phyloP scores from a whole-genome alignment of 805 yeast species.

The Candida lessepsii region DNA sequence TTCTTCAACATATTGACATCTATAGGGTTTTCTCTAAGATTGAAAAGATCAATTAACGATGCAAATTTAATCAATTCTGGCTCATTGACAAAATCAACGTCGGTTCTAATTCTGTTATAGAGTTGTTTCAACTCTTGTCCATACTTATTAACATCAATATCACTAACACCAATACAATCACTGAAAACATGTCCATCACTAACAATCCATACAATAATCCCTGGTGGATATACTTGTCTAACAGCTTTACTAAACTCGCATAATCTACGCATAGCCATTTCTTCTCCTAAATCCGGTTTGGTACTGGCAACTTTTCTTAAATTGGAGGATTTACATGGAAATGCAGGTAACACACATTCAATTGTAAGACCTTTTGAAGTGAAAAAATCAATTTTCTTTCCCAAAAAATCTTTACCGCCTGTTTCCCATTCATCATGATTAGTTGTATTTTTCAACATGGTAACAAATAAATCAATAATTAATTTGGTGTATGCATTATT shows the following conservation, averaged over 20 bases:
- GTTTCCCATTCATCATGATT: slow-evolving; percentile 48
- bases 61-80: slow-evolving; percentile 26
- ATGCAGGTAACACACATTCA: slow-evolving; percentile 62
- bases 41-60: slow-evolving; percentile 37
- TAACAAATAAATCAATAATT: slow-evolving; percentile 45
- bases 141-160: slow-evolving; percentile 49
- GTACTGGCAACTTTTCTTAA: slow-evolving; percentile 47
- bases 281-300: slow-evolving; percentile 54
- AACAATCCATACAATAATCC: slow-evolving; percentile 54
- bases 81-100: neutral
- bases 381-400: slow-evolving; percentile 44
- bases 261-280: slow-evolving; percentile 32
- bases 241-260: slow-evolving; percentile 30
- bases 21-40: slow-evolving; percentile 17
- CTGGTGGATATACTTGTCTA: slow-evolving; percentile 48
- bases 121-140: slow-evolving; percentile 44
- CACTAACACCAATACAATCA: slow-evolving; percentile 63
- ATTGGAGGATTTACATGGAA: slow-evolving; percentile 65
- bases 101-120: slow-evolving; percentile 23
- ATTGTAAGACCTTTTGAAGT: slow-evolving; percentile 47
- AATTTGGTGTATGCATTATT: slow-evolving; percentile 7
- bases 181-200: slow-evolving; percentile 67
- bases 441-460: slow-evolving; percentile 46
- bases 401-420: slow-evolving; percentile 45
- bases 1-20: slow-evolving; percentile 19